Conservation (phyloP, 352 stramenopile genomes). For the Phytophthora pinifolia region DNA sequence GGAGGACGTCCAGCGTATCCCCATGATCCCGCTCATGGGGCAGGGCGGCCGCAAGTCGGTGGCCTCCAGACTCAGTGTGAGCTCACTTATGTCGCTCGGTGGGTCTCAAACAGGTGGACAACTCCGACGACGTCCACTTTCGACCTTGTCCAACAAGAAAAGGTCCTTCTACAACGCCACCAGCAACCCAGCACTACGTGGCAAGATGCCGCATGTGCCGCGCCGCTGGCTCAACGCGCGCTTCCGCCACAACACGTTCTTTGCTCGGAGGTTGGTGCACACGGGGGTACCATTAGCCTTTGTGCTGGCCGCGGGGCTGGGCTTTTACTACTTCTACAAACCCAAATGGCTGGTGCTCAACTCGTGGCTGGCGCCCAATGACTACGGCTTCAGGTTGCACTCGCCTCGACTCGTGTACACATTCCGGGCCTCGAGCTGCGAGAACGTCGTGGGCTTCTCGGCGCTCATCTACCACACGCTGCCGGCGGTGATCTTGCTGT, state of each 20-base stretch:
- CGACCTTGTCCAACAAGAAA: constrained; percentile 46
- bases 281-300: constrained; percentile 40
- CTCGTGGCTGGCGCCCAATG: constrained; percentile 3
- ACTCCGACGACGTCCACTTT: constrained; percentile 23
- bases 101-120: constrained; percentile 16
- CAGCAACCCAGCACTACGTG: constrained; percentile 27
- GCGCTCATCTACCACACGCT: constrained; percentile 70
- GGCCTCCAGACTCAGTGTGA: constrained; percentile 26
- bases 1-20: constrained; percentile 32
- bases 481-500: constrained; percentile 59
- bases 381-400: constrained; percentile 55
- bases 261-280: constrained; percentile 59
- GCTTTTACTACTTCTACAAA: constrained; percentile 77
- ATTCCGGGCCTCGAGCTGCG: constrained; percentile 64
- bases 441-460: constrained; percentile 82
- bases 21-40: constrained; percentile 32
- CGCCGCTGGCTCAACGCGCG: constrained; percentile 55
- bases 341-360: constrained; percentile 52
- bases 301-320: constrained; percentile 46
- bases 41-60: constrained; percentile 28
- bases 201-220: constrained; percentile 55
- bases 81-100: constrained; percentile 27
- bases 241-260: constrained; percentile 80
- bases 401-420: constrained; percentile 56
- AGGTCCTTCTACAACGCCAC: constrained; percentile 50